These are phyloP conservation scores for Litsea cubeba DNA, from an alignment of 164 flowering plant species.

Conservation along the genomic window DNA sequence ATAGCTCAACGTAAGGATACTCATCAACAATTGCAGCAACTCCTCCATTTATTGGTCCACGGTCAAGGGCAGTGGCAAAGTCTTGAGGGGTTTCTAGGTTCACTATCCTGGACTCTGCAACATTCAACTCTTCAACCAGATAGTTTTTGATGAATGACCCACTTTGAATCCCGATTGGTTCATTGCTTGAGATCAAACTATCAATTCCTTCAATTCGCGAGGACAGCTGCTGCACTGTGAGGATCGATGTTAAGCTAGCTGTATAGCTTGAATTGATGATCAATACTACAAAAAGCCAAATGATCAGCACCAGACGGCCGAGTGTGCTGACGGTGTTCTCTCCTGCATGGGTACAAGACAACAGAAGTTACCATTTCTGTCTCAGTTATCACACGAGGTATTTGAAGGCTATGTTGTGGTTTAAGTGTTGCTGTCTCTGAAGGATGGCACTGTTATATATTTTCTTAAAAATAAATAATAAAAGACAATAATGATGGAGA, in stretches of 20 bases:
- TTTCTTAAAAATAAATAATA: too few species aligned
- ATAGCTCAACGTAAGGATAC: slow-evolving; percentile 74
- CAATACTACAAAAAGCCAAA: slow-evolving; percentile 90
- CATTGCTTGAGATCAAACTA: slow-evolving; percentile 52
- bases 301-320: slow-evolving; percentile 71
- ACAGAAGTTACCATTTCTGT: too few species aligned
- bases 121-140: slow-evolving; percentile 59
- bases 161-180: slow-evolving; percentile 71
- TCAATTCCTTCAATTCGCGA: slow-evolving; percentile 74
- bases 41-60: slow-evolving; percentile 64
- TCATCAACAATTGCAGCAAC: slow-evolving; percentile 95
- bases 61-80: slow-evolving; percentile 43
- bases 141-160: slow-evolving; percentile 81
- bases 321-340: slow-evolving; percentile 83
- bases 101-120: slow-evolving; percentile 53
- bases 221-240: slow-evolving; percentile 82
- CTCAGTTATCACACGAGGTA: too few species aligned
- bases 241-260: slow-evolving; percentile 95
- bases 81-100: slow-evolving; percentile 35
- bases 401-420: too few species aligned
- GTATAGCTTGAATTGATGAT: slow-evolving; percentile 96
- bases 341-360: slow-evolving; percentile 32
- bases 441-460: too few species aligned
- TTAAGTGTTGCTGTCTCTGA: too few species aligned
- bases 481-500: too few species aligned